Conservation (phyloP, 1,139 yeast genomes). For the Magnusiomyces magnusii region DNA sequence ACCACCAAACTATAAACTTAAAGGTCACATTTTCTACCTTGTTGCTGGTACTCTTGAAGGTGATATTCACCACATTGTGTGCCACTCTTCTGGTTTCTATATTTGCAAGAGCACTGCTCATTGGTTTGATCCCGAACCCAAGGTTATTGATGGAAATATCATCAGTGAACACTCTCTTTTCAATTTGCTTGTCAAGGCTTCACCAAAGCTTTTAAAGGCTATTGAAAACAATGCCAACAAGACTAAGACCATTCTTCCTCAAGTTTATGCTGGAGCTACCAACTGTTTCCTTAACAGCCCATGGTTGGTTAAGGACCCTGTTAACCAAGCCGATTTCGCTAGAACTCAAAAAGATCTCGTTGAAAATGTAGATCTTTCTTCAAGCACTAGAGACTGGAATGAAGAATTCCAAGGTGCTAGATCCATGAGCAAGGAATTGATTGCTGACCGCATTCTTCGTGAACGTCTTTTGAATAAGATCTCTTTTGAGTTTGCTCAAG, state of each 20-base stretch:
- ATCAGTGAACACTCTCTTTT: conserved; percentile 42
- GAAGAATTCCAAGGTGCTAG: conserved; percentile 80
- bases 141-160: conserved; percentile 36
- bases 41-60: conserved; percentile 72
- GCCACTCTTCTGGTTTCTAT: conserved; percentile 69
- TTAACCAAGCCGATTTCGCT: conserved; percentile 49
- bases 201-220: conserved; percentile 44
- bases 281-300: conserved; percentile 59
- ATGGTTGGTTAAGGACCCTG: conserved; percentile 52
- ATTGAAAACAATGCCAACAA: conserved; percentile 39
- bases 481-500: conserved; percentile 68
- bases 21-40: conserved; percentile 78
- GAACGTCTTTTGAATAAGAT: conserved; percentile 69
- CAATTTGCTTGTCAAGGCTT: conserved; percentile 45
- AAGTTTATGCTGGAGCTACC: conserved; percentile 56
- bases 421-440: conserved; percentile 51
- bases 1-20: conserved; percentile 50
- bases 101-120: conserved; percentile 61
- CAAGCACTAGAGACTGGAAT: conserved; percentile 67
- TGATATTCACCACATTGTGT: conserved; percentile 69
- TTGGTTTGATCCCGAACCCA: conserved; percentile 57
- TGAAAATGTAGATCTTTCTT: conserved; percentile 13
- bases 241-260: conserved; percentile 42
- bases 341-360: conserved; percentile 38
- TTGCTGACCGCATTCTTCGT: conserved; percentile 64